Conservation (phyloP, 805 yeast genomes). For the Wickerhamiella spandovensis region DNA sequence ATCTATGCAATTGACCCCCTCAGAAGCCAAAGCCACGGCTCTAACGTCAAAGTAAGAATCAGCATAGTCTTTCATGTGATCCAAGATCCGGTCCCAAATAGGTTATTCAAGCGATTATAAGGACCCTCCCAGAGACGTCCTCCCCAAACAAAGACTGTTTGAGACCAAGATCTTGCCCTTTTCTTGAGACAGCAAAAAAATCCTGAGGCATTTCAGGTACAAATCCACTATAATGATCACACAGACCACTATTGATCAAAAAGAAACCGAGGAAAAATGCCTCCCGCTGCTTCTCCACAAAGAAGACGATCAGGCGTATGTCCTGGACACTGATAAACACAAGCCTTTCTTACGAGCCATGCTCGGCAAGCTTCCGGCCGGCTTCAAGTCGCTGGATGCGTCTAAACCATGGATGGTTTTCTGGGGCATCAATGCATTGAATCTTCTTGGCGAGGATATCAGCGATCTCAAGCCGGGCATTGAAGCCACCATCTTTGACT, state of each 20-base stretch:
- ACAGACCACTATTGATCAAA: conserved; percentile 7
- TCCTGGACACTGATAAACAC: conserved; percentile 25
- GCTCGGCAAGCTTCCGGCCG: conserved; percentile 34
- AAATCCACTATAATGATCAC: neutral
- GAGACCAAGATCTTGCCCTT: too few relatives aligned
- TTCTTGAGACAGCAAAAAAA: too few relatives aligned
- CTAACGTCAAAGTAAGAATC: too few relatives aligned
- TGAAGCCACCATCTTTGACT: conserved; percentile 21
- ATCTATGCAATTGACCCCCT: too few relatives aligned
- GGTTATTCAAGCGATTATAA: too few relatives aligned
- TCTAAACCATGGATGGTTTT: conserved; percentile 86
- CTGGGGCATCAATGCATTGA: conserved; percentile 58
- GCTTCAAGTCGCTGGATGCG: conserved; percentile 55
- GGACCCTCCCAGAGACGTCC: too few relatives aligned
- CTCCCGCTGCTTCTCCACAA: conserved; percentile 9
- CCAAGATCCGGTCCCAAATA: too few relatives aligned
- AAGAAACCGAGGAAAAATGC: conserved; percentile 8
- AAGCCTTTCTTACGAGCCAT: conserved; percentile 31
- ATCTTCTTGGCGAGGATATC: conserved; percentile 29
- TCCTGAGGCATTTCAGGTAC: neutral
- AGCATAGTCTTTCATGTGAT: too few relatives aligned
- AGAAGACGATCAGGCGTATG: neutral
- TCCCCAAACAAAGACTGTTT: too few relatives aligned
- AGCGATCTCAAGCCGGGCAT: conserved; percentile 16
- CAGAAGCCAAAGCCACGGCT: too few relatives aligned